Base-by-base conservation (phyloP, 2,329 filamentous ascomycete species). In the Myotisia sp. region DNA sequence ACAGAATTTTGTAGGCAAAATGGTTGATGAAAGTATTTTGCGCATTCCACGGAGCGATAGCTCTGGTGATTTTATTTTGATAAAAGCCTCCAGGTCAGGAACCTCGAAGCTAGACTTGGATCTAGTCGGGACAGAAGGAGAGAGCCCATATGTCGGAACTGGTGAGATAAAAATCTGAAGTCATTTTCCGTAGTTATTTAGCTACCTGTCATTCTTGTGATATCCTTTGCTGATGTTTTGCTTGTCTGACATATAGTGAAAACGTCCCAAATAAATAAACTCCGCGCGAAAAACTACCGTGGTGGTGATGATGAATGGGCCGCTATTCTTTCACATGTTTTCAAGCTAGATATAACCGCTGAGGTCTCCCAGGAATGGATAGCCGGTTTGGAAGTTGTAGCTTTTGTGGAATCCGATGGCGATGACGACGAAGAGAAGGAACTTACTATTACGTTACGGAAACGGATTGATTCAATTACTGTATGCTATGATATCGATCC, bases 51-150 rank as follows among this genome's bases (percentile, higher is more conserved):
- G 68, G 30, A 64, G 63, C 26, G 61, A 62, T 37, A 47, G 54
- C 13, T 44, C 46, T 10, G 47, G 47, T 13, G 47, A 49, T 8
- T 59, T 54, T 44, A 56, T 74, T 14, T 56, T 76, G 10, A 47
- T 74, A 20, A 60, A 70, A 43, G 60, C 71, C 37, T 50, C 54
- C 30, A 54, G 41, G 13, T 41, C 47, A 8, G 50, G 53, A n/a
- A 42, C 50, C 35, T 39, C 52, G 40, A 42, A 53, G 3, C 54
- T 75, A 6, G 68, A 75, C 45, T 48, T 75, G 23, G 62, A 63
- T 35, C 56, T 77, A 18, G 55, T 67, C 7, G 72, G 66, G 16
- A 75, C 71, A 17, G 71, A 77, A 48, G 67, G 68, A 29, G 65
- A 71, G 41, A 56, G 54, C 36, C 63, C 70, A 8, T 76, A 68